Conservation (phyloP, 257 asterid genomes). For the Nicotiana noctiflora region DNA sequence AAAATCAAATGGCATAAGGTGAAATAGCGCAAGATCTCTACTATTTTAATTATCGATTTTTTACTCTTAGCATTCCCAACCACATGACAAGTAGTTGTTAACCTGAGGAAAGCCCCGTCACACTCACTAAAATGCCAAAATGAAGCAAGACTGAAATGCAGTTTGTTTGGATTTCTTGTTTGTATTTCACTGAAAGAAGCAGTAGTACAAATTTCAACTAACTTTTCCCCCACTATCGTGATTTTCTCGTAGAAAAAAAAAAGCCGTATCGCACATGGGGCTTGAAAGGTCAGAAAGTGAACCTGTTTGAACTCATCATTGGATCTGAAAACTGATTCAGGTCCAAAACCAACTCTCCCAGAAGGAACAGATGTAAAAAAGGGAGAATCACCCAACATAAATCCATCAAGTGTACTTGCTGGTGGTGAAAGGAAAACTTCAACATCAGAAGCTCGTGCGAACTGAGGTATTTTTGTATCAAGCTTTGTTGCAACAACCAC, state of each 20-base stretch:
- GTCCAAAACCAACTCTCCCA: conserved; percentile 91
- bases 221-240: not conserved
- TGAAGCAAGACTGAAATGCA: not conserved
- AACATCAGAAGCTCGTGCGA: conserved; percentile 95
- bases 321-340: conserved; percentile 81
- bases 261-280: conserved; percentile 7
- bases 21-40: not conserved
- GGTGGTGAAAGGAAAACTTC: conserved; percentile 98
- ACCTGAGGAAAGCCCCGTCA: not conserved
- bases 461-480: conserved; percentile 95
- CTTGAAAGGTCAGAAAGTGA: conserved; percentile 9
- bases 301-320: conserved; percentile 98
- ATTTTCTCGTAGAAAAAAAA: not conserved
- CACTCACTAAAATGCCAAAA: not conserved
- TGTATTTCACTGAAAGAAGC: not conserved
- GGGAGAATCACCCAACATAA: conserved; percentile 96
- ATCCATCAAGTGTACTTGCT: conserved; percentile 79
- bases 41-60: not conserved
- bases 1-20: conserved; percentile 3
- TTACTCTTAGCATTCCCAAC: not conserved
- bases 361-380: conserved; percentile 98
- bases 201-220: not conserved
- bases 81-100: conserved; percentile 6
- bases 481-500: conserved; percentile 93
- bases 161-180: not conserved